These are phyloP conservation scores for Pythium aristosporum DNA, from an alignment of 352 stramenopile species.

Conservation along the genomic window DNA sequence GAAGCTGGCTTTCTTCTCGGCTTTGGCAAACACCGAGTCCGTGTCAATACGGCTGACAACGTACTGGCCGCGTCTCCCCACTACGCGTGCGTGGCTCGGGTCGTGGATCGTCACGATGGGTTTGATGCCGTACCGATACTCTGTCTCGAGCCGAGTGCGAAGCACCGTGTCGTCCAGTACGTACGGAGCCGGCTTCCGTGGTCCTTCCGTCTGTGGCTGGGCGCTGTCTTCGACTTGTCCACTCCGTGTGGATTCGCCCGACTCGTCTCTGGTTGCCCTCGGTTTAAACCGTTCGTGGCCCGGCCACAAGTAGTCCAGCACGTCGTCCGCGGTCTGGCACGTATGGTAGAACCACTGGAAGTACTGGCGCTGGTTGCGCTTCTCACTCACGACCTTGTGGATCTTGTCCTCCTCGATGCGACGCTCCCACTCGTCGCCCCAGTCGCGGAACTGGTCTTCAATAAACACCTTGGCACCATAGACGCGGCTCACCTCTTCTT, in stretches of 20 bases:
- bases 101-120: conserved; percentile 60
- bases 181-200: conserved; percentile 24
- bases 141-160: conserved; percentile 36
- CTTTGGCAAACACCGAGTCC: conserved; percentile 24
- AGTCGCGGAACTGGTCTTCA: conserved; percentile 32
- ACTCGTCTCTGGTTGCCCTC: no score
- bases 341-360: conserved; percentile 64
- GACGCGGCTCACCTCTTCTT: conserved; percentile 38
- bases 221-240: neutral
- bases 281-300: conserved; percentile 31
- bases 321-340: conserved; percentile 50
- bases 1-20: conserved; percentile 14
- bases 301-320: conserved; percentile 58
- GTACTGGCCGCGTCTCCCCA: conserved; percentile 30
- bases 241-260: neutral
- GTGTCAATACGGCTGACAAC: conserved; percentile 23
- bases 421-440: conserved; percentile 35
- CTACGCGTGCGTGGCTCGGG: conserved; percentile 30
- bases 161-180: conserved; percentile 59
- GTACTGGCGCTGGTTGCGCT: conserved; percentile 44
- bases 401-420: conserved; percentile 14
- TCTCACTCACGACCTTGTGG: conserved; percentile 34
- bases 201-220: neutral
- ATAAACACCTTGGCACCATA: conserved; percentile 32
- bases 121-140: conserved; percentile 43